These are phyloP conservation scores for Hortiboletus campestris DNA, from an alignment of 768 basidiomycete species.

Conservation along the genomic window DNA sequence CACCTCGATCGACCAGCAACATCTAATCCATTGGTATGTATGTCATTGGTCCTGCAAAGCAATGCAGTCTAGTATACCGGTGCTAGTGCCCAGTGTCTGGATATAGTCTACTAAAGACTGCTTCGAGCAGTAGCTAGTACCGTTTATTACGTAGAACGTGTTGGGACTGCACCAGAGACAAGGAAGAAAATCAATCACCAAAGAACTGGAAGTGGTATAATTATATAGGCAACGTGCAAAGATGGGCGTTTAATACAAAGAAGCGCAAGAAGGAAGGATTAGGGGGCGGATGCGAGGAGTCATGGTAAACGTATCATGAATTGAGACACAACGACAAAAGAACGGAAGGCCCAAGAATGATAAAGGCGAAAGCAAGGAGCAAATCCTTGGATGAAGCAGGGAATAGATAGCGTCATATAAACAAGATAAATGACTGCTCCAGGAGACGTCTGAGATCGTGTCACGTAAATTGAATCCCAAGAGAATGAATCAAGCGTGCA, in stretches of 20 bases:
- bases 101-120: slow-evolving; percentile 7
- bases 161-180: neutral
- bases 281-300: neutral
- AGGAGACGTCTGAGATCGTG: neutral
- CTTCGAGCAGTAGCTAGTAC: slow-evolving; percentile 6
- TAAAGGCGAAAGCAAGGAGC: slow-evolving; percentile 7
- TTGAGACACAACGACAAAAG: slow-evolving; percentile 2
- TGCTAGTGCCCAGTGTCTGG: neutral
- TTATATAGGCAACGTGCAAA: slow-evolving; percentile 4
- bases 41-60: neutral
- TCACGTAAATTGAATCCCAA: slow-evolving; percentile 6
- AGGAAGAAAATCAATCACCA: neutral
- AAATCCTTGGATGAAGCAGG: slow-evolving; percentile 4
- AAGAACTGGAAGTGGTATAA: neutral
- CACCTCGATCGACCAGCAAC: neutral
- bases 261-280: slow-evolving; percentile 11
- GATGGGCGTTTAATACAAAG: slow-evolving; percentile 3
- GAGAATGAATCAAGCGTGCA: slow-evolving; percentile 1
- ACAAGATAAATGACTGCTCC: slow-evolving; percentile 30
- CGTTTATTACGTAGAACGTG: neutral
- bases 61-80: neutral
- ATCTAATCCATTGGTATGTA: neutral
- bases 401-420: slow-evolving; percentile 20
- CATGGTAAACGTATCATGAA: slow-evolving; percentile 2
- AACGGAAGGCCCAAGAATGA: slow-evolving; percentile 12